Conservation (phyloP, 768 basidiomycete species). For the Suillus tomentosus region DNA sequence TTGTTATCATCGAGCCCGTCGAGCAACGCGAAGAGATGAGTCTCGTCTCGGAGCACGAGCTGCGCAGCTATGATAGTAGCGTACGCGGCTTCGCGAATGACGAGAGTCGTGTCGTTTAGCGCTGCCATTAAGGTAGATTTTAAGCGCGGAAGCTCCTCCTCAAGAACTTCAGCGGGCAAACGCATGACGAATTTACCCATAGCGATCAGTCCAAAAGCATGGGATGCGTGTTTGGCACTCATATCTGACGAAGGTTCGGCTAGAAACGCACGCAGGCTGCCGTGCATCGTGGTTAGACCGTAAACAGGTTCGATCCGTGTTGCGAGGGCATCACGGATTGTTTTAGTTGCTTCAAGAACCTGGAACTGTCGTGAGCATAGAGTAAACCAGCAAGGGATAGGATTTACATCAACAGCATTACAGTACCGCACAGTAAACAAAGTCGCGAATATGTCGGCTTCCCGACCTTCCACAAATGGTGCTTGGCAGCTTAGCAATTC, state of each 20-base stretch:
- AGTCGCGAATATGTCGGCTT: constrained; percentile 72
- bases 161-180: constrained; percentile 80
- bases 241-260: constrained; percentile 50
- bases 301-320: constrained; percentile 79
- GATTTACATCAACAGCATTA: constrained; percentile 66
- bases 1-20: constrained; percentile 87
- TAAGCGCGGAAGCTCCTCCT: constrained; percentile 83
- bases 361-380: constrained; percentile 29
- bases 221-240: constrained; percentile 63
- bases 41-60: constrained; percentile 79
- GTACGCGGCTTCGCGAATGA: constrained; percentile 82
- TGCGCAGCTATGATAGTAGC: constrained; percentile 84
- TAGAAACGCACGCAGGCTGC: constrained; percentile 66
- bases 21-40: constrained; percentile 76
- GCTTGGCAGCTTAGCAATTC: constrained; percentile 80
- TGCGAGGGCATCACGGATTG: constrained; percentile 75
- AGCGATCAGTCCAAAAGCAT: constrained; percentile 83
- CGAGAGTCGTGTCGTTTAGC: constrained; percentile 73
- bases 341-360: constrained; percentile 83
- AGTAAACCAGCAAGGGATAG: background rate
- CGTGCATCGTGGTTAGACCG: constrained; percentile 82
- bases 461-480: constrained; percentile 73
- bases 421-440: constrained; percentile 75
- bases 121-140: constrained; percentile 69
- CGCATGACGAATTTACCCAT: constrained; percentile 82